These are phyloP conservation scores for Tephrocybe rancida DNA, from an alignment of 768 basidiomycete species.

Conservation along the genomic window DNA sequence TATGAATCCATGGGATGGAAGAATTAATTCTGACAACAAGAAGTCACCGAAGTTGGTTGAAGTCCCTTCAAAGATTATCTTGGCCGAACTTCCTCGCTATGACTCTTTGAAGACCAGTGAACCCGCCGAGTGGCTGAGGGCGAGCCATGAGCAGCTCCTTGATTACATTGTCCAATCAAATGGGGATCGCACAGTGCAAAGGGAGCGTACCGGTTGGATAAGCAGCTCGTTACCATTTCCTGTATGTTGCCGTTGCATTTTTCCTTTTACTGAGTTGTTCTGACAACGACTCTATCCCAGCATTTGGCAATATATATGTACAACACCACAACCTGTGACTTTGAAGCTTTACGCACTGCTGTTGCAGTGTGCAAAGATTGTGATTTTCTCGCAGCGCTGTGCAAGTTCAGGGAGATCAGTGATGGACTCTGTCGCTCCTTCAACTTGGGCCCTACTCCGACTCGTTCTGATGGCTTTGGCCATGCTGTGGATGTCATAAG, in stretches of 20 bases:
- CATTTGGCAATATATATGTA: constrained; percentile 7
- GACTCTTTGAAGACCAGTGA: too few species aligned
- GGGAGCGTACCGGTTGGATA: too few species aligned
- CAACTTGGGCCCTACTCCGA: background rate
- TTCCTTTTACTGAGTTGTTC: too few species aligned
- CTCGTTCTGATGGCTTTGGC: too few species aligned
- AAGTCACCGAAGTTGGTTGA: constrained; percentile 17
- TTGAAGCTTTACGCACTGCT: background rate
- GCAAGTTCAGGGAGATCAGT: constrained; percentile 2
- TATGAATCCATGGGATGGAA: constrained; percentile 32
- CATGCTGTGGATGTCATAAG: background rate
- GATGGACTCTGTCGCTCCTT: constrained; percentile 7
- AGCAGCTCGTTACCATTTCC: background rate
- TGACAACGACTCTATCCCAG: background rate
- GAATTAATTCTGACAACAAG: constrained; percentile 51
- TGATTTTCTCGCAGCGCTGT: constrained; percentile 4
- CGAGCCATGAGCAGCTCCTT: too few species aligned
- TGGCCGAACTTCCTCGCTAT: too few species aligned
- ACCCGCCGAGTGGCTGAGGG: too few species aligned
- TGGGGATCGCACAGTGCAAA: too few species aligned
- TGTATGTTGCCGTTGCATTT: background rate
- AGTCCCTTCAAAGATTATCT: too few species aligned
- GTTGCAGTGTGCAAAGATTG: constrained; percentile 4
- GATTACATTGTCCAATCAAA: too few species aligned
- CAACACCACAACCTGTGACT: constrained; percentile 1